Evolutionary conservation across 2,329 filamentous ascomycete genomes (phyloP).

Genomic region (Hypoxylon sp.): DNA sequence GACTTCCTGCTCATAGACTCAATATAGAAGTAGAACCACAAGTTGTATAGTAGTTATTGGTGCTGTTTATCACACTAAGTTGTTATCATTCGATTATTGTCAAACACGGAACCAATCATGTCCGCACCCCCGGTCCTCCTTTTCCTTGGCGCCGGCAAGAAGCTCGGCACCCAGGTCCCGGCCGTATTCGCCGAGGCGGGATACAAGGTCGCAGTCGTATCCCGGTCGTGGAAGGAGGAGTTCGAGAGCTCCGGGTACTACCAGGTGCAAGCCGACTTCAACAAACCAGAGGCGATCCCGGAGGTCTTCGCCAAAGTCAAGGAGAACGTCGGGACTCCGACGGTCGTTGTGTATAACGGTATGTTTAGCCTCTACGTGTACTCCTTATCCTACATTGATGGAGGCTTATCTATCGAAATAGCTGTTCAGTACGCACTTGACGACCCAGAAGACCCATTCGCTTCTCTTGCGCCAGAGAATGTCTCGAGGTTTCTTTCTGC

Average conservation of each 20-base stretch:
- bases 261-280: slow-evolving; percentile 1
- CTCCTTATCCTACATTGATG: not conserved
- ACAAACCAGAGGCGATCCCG: slow-evolving; percentile 7
- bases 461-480: slow-evolving; percentile 17
- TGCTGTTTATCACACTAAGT: too few species aligned
- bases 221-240: slow-evolving; percentile 8
- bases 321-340: slow-evolving; percentile 11
- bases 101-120: too few species aligned
- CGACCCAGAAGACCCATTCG: slow-evolving; percentile 14
- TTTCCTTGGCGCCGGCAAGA: slow-evolving; percentile 16
- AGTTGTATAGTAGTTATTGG: too few species aligned
- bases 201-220: slow-evolving; percentile 11
- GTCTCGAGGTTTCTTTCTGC: slow-evolving; percentile 9
- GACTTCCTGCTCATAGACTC: too few species aligned
- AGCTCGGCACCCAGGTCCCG: slow-evolving; percentile 9
- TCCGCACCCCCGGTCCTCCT: slow-evolving; percentile 12
- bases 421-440: slow-evolving; percentile 16
- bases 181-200: slow-evolving; percentile 12
- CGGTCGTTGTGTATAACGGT: slow-evolving; percentile 18
- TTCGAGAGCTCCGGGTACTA: slow-evolving; percentile 13
- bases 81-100: too few species aligned
- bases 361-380: not conserved
- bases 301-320: slow-evolving; percentile 13
- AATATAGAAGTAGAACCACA: too few species aligned
- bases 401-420: not conserved